A percentile compares a stretch with the other conserved stretches of the same genome.
phyloP scores from a whole-genome alignment of 148 eudicot species.

The Linanthus parryae region DNA sequence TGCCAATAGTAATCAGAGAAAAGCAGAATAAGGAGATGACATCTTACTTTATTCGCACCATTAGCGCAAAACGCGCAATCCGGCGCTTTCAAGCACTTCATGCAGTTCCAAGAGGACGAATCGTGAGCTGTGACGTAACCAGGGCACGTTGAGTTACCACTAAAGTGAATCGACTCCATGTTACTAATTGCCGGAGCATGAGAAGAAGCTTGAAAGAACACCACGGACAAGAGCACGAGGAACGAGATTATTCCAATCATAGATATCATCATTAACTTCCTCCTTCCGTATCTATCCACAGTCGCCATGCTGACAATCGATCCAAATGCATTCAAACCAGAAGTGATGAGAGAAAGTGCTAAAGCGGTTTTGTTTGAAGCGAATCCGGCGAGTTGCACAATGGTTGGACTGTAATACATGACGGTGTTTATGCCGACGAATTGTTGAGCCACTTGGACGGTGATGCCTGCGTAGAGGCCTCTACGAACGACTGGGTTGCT shows the following conservation, averaged over 20 bases:
- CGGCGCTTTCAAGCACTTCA: slow-evolving; percentile 53
- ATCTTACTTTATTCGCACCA: slow-evolving; percentile 39
- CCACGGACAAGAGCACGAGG: slow-evolving; percentile 32
- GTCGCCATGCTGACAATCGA: slow-evolving; percentile 60
- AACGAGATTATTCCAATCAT: slow-evolving; percentile 61
- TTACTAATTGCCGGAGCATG: slow-evolving; percentile 39
- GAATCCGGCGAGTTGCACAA: slow-evolving; percentile 74
- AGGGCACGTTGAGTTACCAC: slow-evolving; percentile 56
- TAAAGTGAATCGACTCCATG: slow-evolving; percentile 40
- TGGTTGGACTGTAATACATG: slow-evolving; percentile 45
- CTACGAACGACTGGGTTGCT: slow-evolving; percentile 56
- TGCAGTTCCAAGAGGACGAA: slow-evolving; percentile 53
- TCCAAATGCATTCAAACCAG: slow-evolving; percentile 77
- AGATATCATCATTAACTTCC: slow-evolving; percentile 63
- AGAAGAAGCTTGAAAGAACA: slow-evolving; percentile 41
- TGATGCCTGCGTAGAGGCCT: slow-evolving; percentile 71
- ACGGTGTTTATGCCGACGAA: slow-evolving; percentile 11
- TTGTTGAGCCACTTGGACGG: slow-evolving; percentile 28
- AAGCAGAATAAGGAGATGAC: neutral
- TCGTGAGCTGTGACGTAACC: slow-evolving; percentile 24
- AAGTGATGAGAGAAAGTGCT: slow-evolving; percentile 72
- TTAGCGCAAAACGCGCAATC: slow-evolving; percentile 64
- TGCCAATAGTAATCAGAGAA: too few relatives aligned
- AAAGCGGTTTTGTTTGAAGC: slow-evolving; percentile 78
- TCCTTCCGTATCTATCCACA: slow-evolving; percentile 79